A percentile compares a stretch with the other conserved stretches of the same genome.
These are phyloP conservation scores for Penicillium sp. DNA, from an alignment of 2,329 filamentous ascomycete genomes.

Conservation along the genomic window DNA sequence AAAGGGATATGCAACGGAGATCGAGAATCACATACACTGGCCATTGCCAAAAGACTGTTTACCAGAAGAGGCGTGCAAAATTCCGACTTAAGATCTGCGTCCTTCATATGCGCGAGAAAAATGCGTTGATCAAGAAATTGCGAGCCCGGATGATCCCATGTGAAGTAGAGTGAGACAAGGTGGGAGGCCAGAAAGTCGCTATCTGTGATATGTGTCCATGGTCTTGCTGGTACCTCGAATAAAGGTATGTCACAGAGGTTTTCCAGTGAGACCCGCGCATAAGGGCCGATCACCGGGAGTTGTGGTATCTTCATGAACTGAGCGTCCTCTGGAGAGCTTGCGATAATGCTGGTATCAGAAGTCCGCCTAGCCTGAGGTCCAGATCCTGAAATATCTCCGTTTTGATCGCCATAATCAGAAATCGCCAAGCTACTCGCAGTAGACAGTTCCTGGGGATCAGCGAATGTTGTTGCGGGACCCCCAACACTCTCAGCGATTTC, in stretches of 20 bases:
- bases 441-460: slow-evolving; percentile 14
- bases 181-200: slow-evolving; percentile 76
- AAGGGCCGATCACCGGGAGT: slow-evolving; percentile 9
- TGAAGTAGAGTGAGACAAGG: slow-evolving; percentile 89
- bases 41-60: slow-evolving; percentile 76
- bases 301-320: not conserved
- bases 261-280: slow-evolving; percentile 34
- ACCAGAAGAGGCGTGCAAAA: slow-evolving; percentile 85
- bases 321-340: slow-evolving; percentile 11
- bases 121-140: slow-evolving; percentile 78
- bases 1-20: not conserved
- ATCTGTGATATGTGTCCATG: slow-evolving; percentile 78
- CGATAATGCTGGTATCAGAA: slow-evolving; percentile 12
- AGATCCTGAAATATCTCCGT: not conserved
- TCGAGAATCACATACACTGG: slow-evolving; percentile 33
- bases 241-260: slow-evolving; percentile 39
- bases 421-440: slow-evolving; percentile 4
- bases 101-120: slow-evolving; percentile 56
- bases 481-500: slow-evolving; percentile 30
- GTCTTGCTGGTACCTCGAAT: slow-evolving; percentile 34
- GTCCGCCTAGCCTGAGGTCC: not conserved
- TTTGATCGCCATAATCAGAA: slow-evolving; percentile 11
- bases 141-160: slow-evolving; percentile 89
- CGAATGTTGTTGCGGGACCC: slow-evolving; percentile 16
- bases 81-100: slow-evolving; percentile 51